Evolutionary conservation across 2,329 filamentous ascomycete genomes (phyloP), one percentile per base, ranked within the genome.

Genomic region (Colletotrichum sp.): DNA sequence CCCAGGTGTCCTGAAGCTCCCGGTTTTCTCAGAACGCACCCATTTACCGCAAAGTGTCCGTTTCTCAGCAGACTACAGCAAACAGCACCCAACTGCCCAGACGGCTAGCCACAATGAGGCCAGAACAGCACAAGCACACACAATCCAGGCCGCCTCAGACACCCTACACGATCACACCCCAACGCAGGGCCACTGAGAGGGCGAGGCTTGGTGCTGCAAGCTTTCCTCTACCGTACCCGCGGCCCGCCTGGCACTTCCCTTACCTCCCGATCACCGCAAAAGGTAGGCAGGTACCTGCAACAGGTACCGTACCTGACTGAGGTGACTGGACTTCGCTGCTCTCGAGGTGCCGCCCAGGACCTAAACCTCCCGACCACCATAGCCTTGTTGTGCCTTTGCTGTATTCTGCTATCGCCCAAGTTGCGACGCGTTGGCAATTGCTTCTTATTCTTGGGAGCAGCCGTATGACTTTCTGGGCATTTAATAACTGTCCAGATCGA

Each of bases 371-470:
- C 16, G 63, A 22, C 69, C 19, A 16, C 55, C 63, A 8, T 44
- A 55, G 63, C 57, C 34, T 39, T 11, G 25, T 34, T 71, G 75
- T 77, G 36, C 29, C 36, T 71, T 62, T 36, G 19, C 44, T 36
- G 75, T 77, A 77, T 52, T 63, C 19, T 67, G 25, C 71, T 77
- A 77, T 66, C 65, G 66, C 27, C 25, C 66, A 52, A 29, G n/a
- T 12, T 16, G 22, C 16, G n/a, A 32, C 12, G 9, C 19, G 4
- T 34, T 30, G 11, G 9, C 13, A 30, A 32, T 32, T 44, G 30
- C 29, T 67, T 25, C 13, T 34, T 19, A 15, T 44, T 63, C 27
- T 19, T 22, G 30, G 34, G 71, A 36, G 36, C 19, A 59, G 49
- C 5, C 12, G 12, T 12, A 25, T 27, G 4, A 5, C 34, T 70